Base-by-base conservation (phyloP, 208 protist genomes). In the Leishmania tarentolae region DNA sequence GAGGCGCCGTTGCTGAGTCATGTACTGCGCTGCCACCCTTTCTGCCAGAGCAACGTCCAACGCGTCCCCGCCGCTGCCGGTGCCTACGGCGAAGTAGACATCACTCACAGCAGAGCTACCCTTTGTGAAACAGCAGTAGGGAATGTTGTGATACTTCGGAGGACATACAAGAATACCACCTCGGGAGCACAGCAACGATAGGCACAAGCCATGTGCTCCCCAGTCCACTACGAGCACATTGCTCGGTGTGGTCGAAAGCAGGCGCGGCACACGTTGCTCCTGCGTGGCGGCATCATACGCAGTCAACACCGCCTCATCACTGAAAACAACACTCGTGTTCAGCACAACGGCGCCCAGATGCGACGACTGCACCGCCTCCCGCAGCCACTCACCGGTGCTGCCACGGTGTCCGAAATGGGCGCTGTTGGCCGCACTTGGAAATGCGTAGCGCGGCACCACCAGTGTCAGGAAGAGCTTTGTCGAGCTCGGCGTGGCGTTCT, bases 191-290 rank as follows among this genome's bases (percentile, higher is more conserved):
- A 94, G 84, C 57, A 90, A 57, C 8, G 86, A 88, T 3, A 97
- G 61, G 40, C 82, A 89, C 9, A 97, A 86, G n/a, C 80, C 86
- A 73, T 94, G 91, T 15, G 87, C 90, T 21, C 94, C 94, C 94
- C 94, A 97, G 87, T 96, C 91, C 53, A 95, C 88, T 2, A 97
- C 91, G 15, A 97, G 83, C 75, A 97, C 86, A 72, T 88, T 90
- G 37, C 79, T 83, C 50, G 82, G 63, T 21, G 75, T 40, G 15
- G 70, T 72, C 37, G 77, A 76, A 40, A 80, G 73, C 52, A 86
- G 82, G 73, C 71, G 71, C 76, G 83, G 86, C 82, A 75, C 81
- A 59, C 61, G n/a, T 9, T 66, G 84, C 82, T 72, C 82, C 46
- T 59, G 44, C 35, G 82, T 80, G 63, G 69, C 87, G 28, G 82